Base-by-base conservation (phyloP, 2,329 filamentous ascomycete species). In the Monosporascus sp. region DNA sequence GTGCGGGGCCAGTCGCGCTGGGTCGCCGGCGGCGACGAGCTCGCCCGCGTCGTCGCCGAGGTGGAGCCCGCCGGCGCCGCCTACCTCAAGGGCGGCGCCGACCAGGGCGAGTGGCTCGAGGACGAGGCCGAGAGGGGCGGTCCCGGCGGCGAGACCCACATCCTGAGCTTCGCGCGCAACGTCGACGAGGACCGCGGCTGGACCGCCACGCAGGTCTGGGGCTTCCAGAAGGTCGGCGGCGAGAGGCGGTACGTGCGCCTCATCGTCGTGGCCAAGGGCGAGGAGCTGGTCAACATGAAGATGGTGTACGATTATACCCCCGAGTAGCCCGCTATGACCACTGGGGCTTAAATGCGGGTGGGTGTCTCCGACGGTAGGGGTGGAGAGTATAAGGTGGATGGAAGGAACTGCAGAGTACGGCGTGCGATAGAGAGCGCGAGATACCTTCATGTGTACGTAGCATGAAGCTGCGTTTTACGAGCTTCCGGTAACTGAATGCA, bases 141-240 rank as follows among this genome's bases (percentile, higher is more conserved):
- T 51, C 79, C 80, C 37, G 77, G 79, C 41, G 85, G 85, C 66
- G 76, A 78, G 55, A 80, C 84, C 59, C 78, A 83, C 64, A 73
- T 95, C 60, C 80, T 86, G 60, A 89, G 83, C 60, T 73, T 78
- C 43, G 80, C 90, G 48, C 71, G 76, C 69, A 82, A 73, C 65
- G 54, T 73, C 44, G 76, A 77, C 54, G 71, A 67, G 20, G 51
- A 47, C 27, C 51, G 50, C 35, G 80, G 76, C 9, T 85, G 82
- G 82, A 73, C 72, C 22, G 81, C 79, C 7, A 70, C 66, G 14
- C 81, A 85, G 77, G 68, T 81, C 56, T 85, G 82, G 82, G 82
- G 82, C 1, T 85, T 85, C 67, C 74, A 83, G 75, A 59, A 63
- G 25, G 64, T 83, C 8, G 69, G 78, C 7, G 80, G 77, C 14